Conservation (phyloP, 192 early-diverging fungal genomes). For the Paraglomus brasilianum region DNA sequence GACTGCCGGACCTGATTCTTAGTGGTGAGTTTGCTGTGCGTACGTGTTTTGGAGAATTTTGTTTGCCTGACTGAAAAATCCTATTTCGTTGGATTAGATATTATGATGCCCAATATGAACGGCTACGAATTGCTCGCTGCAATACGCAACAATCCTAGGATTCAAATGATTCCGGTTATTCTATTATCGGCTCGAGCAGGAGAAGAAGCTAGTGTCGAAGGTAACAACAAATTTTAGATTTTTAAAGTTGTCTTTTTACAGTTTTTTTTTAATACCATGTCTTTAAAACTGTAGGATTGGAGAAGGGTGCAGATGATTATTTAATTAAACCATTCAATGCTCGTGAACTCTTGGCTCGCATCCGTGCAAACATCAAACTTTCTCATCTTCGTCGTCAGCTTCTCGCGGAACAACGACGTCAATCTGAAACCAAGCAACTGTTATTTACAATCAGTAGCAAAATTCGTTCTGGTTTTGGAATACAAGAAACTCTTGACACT, state of each 20-base stretch:
- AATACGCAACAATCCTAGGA: slow-evolving; percentile 37
- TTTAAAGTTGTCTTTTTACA: too few species aligned
- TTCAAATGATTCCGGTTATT: slow-evolving; percentile 55
- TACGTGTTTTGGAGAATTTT: too few species aligned
- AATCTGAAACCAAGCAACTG: slow-evolving; percentile 41
- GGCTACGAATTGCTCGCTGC: slow-evolving; percentile 50
- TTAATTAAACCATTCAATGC: slow-evolving; percentile 49
- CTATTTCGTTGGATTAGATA: slow-evolving; percentile 36
- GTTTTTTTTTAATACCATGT: not conserved
- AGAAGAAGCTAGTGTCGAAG: slow-evolving; percentile 51
- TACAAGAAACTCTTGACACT: slow-evolving; percentile 35
- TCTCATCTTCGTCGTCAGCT: slow-evolving; percentile 45
- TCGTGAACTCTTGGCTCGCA: slow-evolving; percentile 55
- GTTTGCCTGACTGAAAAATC: too few species aligned
- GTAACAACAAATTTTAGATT: slow-evolving; percentile 1
- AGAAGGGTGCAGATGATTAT: slow-evolving; percentile 60
- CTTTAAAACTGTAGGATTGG: slow-evolving; percentile 32
- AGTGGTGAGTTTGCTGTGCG: slow-evolving; percentile 33
- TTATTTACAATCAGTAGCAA: slow-evolving; percentile 40
- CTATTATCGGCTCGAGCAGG: slow-evolving; percentile 55
- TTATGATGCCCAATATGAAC: slow-evolving; percentile 66
- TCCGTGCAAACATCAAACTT: slow-evolving; percentile 52
- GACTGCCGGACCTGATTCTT: slow-evolving; percentile 33
- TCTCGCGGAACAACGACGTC: slow-evolving; percentile 37
- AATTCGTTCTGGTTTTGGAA: slow-evolving; percentile 37